A percentile compares a stretch with the other conserved stretches of the same genome.
phyloP scores from a whole-genome alignment of 1,284 basidiomycete species.

The Pyrrhoderma lamaoense region DNA sequence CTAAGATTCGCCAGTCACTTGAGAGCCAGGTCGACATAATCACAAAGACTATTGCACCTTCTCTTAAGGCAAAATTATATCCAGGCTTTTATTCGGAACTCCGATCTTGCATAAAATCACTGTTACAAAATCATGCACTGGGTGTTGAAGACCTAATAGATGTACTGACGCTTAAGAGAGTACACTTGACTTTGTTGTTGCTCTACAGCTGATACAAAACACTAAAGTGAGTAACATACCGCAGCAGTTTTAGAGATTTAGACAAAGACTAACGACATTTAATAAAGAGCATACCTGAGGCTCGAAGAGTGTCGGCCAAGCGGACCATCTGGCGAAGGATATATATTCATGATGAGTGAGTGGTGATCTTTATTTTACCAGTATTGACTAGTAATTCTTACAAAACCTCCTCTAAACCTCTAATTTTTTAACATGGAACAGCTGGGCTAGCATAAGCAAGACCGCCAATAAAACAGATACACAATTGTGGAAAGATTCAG shows the following conservation, averaged over 20 bases:
- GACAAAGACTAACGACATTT: too few relatives aligned
- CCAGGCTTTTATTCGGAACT: conserved; percentile 50
- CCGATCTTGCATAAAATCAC: conserved; percentile 53
- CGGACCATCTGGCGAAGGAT: conserved; percentile 80
- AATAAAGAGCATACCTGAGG: conserved; percentile 57
- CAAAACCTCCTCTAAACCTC: background rate
- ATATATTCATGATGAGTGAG: conserved; percentile 83
- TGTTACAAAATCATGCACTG: conserved; percentile 63
- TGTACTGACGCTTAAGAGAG: conserved; percentile 70
- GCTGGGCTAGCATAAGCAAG: conserved; percentile 65
- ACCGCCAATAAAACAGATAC: conserved; percentile 65
- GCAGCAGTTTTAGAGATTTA: too few relatives aligned
- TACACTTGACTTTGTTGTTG: conserved; percentile 48
- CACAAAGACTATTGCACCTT: conserved; percentile 44
- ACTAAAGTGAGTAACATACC: conserved; percentile 44
- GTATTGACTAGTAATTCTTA: background rate
- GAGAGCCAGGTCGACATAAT: conserved; percentile 63
- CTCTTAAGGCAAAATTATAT: conserved; percentile 34
- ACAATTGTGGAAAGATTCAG: conserved; percentile 61
- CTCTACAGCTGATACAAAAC: conserved; percentile 53
- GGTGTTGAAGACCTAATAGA: conserved; percentile 66
- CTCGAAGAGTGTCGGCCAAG: conserved; percentile 61
- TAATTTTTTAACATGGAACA: background rate
- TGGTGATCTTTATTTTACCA: conserved; percentile 15
- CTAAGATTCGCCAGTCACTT: conserved; percentile 53